Conservation (phyloP, 257 asterid species). For the Plantago major region DNA sequence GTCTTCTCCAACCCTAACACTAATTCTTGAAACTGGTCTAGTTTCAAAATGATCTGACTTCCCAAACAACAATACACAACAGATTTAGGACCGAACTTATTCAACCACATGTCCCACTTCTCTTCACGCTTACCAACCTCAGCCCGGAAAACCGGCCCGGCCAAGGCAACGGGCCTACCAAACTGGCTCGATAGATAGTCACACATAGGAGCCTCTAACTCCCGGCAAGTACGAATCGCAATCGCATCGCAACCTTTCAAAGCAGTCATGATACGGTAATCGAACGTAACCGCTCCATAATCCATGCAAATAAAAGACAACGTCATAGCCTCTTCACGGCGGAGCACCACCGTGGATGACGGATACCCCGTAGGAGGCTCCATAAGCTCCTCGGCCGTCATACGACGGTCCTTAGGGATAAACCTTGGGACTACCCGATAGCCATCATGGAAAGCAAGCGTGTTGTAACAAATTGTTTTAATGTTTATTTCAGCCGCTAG, state of each 20-base stretch:
- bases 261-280: constrained; percentile 43
- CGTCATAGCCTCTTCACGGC: constrained; percentile 39
- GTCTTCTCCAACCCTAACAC: constrained; percentile 68
- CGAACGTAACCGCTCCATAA: constrained; percentile 47
- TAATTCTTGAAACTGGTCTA: constrained; percentile 54
- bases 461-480: constrained; percentile 58
- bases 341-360: constrained; percentile 40
- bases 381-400: constrained; percentile 40
- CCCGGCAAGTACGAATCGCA: constrained; percentile 60
- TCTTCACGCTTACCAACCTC: constrained; percentile 38
- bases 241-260: constrained; percentile 55
- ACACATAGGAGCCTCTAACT: constrained; percentile 62
- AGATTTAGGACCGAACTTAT: constrained; percentile 32
- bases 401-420: constrained; percentile 30
- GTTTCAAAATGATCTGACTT: constrained; percentile 42
- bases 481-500: constrained; percentile 45
- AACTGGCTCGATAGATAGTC: constrained; percentile 54
- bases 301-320: constrained; percentile 42
- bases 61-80: constrained; percentile 74
- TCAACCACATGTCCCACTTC: constrained; percentile 54
- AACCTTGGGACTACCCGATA: constrained; percentile 52
- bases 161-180: constrained; percentile 12
- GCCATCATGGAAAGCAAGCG: constrained; percentile 64
- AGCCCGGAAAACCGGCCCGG: constrained; percentile 57
- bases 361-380: constrained; percentile 63